Percentiles rank a stretch among this genome's conserved stretches.
phyloP scores from a whole-genome alignment of 345 rosid species.

The Aethionema arabicum region DNA sequence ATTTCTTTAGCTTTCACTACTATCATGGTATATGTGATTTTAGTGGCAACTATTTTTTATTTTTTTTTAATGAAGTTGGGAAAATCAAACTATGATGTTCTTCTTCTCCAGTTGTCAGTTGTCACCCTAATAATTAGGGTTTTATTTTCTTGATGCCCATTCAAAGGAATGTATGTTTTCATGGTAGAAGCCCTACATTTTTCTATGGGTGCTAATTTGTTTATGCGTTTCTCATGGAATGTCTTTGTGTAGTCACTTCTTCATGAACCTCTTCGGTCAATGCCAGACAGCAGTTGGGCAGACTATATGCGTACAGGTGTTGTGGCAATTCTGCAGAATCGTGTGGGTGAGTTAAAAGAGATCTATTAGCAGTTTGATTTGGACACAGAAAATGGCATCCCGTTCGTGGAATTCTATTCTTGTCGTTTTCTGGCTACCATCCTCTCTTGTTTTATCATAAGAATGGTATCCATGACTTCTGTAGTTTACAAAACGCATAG shows the following conservation, averaged over 20 bases:
- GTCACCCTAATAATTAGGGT: neutral
- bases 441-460: constrained; percentile 10
- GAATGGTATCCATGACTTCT: neutral
- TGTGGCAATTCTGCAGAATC: constrained; percentile 77
- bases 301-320: constrained; percentile 62
- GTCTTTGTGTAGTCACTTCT: constrained; percentile 47
- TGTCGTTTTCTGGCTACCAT: neutral
- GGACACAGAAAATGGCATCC: neutral
- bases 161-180: neutral
- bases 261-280: constrained; percentile 52
- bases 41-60: neutral
- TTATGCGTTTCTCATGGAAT: constrained; percentile 16
- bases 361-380: constrained; percentile 20
- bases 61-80: neutral
- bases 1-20: constrained; percentile 8
- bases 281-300: constrained; percentile 58
- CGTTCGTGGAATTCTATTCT: constrained; percentile 10
- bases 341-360: constrained; percentile 61
- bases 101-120: constrained; percentile 12
- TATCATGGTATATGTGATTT: constrained; percentile 8
- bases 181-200: constrained; percentile 4
- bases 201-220: neutral
- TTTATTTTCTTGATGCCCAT: constrained; percentile 12
- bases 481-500: neutral
- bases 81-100: neutral